Evolutionary conservation across 169 alveolate genomes (phyloP).

Genomic region (Fabrea salina): DNA sequence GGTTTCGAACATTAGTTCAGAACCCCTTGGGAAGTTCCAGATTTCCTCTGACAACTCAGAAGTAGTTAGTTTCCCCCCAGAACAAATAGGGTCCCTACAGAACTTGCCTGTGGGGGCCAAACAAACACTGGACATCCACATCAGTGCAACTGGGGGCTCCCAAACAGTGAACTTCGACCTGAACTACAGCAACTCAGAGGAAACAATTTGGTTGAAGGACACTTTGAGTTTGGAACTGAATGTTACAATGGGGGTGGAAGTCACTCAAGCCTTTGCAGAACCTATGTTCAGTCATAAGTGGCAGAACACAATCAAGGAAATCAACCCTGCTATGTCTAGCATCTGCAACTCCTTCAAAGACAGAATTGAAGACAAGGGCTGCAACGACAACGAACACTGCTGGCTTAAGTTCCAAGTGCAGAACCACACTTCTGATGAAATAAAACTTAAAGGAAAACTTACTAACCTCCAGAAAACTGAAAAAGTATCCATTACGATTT

Average conservation of each 20-base stretch:
- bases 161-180: neutral
- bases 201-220: neutral
- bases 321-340: slow-evolving; percentile 28
- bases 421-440: neutral
- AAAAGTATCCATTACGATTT: neutral
- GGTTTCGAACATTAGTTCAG: slow-evolving; percentile 1
- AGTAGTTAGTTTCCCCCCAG: neutral
- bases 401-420: neutral
- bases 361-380: neutral
- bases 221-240: neutral
- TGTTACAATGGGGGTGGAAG: slow-evolving; percentile 1
- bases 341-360: neutral
- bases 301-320: neutral
- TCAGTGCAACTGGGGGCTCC: neutral
- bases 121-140: neutral
- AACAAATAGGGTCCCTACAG: neutral
- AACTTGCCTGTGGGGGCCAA: neutral
- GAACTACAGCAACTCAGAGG: slow-evolving; percentile 22
- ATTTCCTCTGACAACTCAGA: slow-evolving; percentile 1
- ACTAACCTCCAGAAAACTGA: neutral
- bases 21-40: slow-evolving; percentile 6
- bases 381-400: neutral
- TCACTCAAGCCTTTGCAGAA: neutral
- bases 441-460: neutral
- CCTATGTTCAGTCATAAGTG: slow-evolving; percentile 5